These are phyloP conservation scores for Chlorella sp. DNA, from an alignment of 139 green algal species.

Conservation along the genomic window DNA sequence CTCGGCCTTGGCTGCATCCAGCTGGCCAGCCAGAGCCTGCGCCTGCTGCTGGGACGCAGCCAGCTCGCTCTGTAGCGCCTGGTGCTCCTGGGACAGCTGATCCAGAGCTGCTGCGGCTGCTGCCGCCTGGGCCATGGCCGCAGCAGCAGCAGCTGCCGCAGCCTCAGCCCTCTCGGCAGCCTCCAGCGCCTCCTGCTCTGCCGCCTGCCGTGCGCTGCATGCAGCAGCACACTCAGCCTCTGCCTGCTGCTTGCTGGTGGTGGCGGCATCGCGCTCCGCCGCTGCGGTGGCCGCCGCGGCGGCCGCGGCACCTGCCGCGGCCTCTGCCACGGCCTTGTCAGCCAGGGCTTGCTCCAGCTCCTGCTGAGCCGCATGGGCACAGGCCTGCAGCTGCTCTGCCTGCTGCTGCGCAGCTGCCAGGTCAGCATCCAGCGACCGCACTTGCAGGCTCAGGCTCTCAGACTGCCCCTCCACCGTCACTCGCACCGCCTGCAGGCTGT, in stretches of 20 bases:
- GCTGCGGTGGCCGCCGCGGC: not conserved
- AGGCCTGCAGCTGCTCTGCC: conserved; percentile 12
- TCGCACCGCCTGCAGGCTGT: not conserved
- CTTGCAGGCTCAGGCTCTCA: conserved; percentile 10
- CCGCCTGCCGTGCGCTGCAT: not conserved
- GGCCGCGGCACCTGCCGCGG: not conserved
- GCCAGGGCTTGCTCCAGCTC: conserved; percentile 4
- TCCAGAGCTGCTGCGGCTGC: not conserved
- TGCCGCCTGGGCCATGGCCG: not conserved
- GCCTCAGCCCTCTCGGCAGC: not conserved
- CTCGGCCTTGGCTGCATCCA: not conserved
- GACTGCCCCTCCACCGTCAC: not conserved
- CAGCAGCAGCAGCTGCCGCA: not conserved
- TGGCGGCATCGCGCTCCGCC: not conserved
- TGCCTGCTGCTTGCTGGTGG: not conserved
- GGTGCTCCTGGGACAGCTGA: not conserved
- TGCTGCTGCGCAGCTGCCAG: conserved; percentile 15
- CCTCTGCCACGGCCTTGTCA: not conserved
- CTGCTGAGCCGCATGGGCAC: not conserved
- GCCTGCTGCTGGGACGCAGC: not conserved
- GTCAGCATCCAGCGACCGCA: conserved; percentile 12
- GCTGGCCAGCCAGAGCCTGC: not conserved
- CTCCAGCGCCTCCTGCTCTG: not conserved
- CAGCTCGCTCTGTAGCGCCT: not conserved
- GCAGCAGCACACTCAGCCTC: not conserved